phyloP scores from a whole-genome alignment of 2,329 filamentous ascomycete genomes.

The Coniella vitis region DNA sequence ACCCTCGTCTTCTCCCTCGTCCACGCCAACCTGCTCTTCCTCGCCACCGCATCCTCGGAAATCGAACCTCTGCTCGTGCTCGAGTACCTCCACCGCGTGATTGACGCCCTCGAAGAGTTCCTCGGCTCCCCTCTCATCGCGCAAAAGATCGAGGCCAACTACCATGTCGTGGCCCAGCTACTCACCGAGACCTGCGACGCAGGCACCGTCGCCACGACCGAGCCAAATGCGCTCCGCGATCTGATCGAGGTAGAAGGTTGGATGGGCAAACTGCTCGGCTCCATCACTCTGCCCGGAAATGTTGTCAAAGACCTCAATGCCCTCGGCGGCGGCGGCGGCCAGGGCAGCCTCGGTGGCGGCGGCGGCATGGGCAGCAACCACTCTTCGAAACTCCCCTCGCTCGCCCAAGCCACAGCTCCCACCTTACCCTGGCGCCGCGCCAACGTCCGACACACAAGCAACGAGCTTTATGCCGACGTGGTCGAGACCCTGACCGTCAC shows the following conservation, averaged over 20 bases:
- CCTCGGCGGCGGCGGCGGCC: conserved; percentile 10
- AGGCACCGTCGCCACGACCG: conserved; percentile 81
- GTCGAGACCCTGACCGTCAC: conserved; percentile 85
- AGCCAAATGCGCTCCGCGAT: conserved; percentile 87
- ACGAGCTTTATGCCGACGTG: conserved; percentile 94
- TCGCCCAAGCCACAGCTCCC: conserved; percentile 32
- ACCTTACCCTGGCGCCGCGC: conserved; percentile 80
- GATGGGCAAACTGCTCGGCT: conserved; percentile 81
- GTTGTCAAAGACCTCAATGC: conserved; percentile 13
- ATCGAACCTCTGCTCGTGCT: conserved; percentile 83
- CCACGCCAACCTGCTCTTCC: conserved; percentile 82
- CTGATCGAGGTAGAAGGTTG: conserved; percentile 87
- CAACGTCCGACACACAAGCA: conserved; percentile 92
- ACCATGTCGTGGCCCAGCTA: conserved; percentile 90
- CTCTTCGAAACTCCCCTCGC: background rate
- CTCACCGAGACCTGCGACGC: conserved; percentile 95
- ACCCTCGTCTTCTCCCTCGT: conserved; percentile 81
- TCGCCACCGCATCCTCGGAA: conserved; percentile 79
- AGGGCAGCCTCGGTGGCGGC: conserved; percentile 6
- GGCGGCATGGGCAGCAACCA: conserved; percentile 5
- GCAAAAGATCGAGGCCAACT: conserved; percentile 79
- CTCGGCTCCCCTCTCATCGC: conserved; percentile 80
- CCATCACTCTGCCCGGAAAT: conserved; percentile 70
- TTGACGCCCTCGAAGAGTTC: conserved; percentile 92
- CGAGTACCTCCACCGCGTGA: conserved; percentile 88